Conservation (phyloP, 441 rosid species). For the Manihot esculenta region DNA sequence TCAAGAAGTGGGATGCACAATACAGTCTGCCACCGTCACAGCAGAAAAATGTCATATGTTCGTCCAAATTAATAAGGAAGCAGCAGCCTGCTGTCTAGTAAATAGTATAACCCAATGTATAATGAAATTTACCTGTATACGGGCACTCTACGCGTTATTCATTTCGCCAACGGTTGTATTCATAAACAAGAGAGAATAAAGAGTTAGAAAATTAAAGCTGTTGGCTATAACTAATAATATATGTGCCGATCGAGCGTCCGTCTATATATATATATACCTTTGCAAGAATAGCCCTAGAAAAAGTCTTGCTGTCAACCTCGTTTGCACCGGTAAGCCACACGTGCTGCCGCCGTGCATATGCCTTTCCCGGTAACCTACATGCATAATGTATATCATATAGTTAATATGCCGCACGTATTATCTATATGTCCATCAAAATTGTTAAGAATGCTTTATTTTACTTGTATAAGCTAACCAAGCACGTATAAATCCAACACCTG, state of each 20-base stretch:
- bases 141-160: slow-evolving; percentile 58
- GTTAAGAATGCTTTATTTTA: too few relatives aligned
- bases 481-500: too few relatives aligned
- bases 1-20: slow-evolving; percentile 85
- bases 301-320: slow-evolving; percentile 85
- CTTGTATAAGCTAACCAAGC: too few relatives aligned
- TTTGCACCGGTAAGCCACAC: slow-evolving; percentile 87
- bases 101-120: not conserved
- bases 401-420: too few relatives aligned
- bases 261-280: slow-evolving; percentile 50
- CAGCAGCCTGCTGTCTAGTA: not conserved
- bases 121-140: slow-evolving; percentile 53
- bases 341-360: slow-evolving; percentile 74
- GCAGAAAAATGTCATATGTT: not conserved
- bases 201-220: not conserved
- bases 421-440: too few relatives aligned
- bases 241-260: too few relatives aligned
- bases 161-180: slow-evolving; percentile 11
- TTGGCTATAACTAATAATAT: too few relatives aligned
- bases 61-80: too few relatives aligned
- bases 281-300: slow-evolving; percentile 90
- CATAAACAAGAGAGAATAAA: slow-evolving; percentile 8
- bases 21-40: slow-evolving; percentile 53
- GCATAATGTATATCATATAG: not conserved
- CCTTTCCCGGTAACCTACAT: slow-evolving; percentile 90